Evolutionary conservation across 2,329 filamentous ascomycete genomes (phyloP), one percentile per base, ranked within the genome.

Genomic region (Cercospora berteroae): DNA sequence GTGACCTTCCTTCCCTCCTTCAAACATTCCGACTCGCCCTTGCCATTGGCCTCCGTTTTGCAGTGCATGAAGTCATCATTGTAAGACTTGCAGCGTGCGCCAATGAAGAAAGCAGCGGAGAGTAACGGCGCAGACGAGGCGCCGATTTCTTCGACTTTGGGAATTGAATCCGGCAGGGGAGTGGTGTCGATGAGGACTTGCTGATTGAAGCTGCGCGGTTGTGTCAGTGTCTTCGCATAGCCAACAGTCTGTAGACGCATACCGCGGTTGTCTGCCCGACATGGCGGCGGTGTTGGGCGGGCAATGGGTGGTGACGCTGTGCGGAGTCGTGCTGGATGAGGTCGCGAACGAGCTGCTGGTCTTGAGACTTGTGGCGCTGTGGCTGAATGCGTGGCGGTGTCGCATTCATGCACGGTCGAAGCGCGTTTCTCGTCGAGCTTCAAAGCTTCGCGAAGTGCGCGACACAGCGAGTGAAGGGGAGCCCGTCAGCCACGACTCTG

Each of bases 11-110:
- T 88, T 66, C 95, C 95, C 84, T 99, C 95, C 86, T 92, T 94
- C 87, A 99, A 83, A 83, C 95, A 99, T 74, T 97, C 92, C 71
- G 96, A 81, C 85, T 99, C 95, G 80, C 93, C 95, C 81, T 88
- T 89, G 76, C 95, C 95, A 70, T 92, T 90, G 76, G 93, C 89
- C 83, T 97, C 93, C 74, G 88, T 92, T 90, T 99, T 99, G 90
- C 95, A 99, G 85, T 96, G 92, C 94, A 99, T 99, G 84, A 91
- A 99, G 83, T 99, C 95, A 85, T 99, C 95, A 82, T 98, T 98
- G 86, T 94, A 99, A 66, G 91, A 85, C 80, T 88, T 90, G 89
- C 95, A 99, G 78, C 94, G 90, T 73, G 93, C 94, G 71, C 95
- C 95, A 79, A 99, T 99, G 81, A 98, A 99, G 87, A 92, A 99